Base-by-base conservation (phyloP, 1,139 yeast species). In the Debaryomyces udenii region DNA sequence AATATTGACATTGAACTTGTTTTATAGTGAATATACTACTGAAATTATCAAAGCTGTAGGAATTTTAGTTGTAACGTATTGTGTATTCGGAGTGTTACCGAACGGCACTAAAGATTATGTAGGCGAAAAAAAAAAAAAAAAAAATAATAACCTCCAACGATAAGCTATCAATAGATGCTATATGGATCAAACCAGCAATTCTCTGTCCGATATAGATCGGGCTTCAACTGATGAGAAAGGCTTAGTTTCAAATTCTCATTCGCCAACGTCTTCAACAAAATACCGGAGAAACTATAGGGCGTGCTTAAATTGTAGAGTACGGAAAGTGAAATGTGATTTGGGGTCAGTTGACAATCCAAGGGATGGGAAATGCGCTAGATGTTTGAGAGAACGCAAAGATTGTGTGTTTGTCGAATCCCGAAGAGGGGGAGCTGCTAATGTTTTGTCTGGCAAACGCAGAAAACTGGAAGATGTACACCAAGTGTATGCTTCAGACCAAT, bases 281-380 rank as follows among this genome's bases (percentile, higher is more conserved):
- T 80, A 72, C 56, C 73, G 71, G 49, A 64, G 97, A 45, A 83
- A 84, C 50, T 90, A 86, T 61, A 76, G 81, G 46, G 97, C 97
- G 0, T 90, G 97, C 55, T 65, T 86, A 39, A 86, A 83, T 61
- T 90, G 97, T 60, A 75, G 96, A 10, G 78, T 82, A 7, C 76
- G 95, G 28, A 90, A 90, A 56, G 88, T 87, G 36, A 83, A 83
- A 55, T 90, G 97, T 65, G 95, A 88, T 55, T 64, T 89, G 49
- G 96, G 96, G 2, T 80, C 83, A 3, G 80, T 82, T 9, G 85
- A 83, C 43, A 74, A 74, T 43, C 96, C 96, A 0, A 72, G 75
- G 39, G 82, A 80, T 6, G 95, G 95, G 5, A 94, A 94, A 14
- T 91, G 98, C 71, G 84, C 81, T 3, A 67, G 97, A 40, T 90